Base-by-base conservation (phyloP, 1,284 basidiomycete genomes). In the Ceratobasidium sp. region DNA sequence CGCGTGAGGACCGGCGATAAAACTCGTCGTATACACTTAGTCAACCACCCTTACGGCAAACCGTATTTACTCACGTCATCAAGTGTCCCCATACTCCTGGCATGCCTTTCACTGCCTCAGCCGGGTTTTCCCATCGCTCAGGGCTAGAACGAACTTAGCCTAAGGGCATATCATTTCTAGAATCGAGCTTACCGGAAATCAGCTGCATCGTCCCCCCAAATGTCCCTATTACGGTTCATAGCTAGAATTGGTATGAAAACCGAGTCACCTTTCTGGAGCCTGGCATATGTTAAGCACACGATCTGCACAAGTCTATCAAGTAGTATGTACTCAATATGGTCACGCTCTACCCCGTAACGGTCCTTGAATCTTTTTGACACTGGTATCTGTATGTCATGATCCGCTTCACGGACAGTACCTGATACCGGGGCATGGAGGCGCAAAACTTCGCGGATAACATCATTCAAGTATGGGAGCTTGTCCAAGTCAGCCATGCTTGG, bases 131-230 rank as follows among this genome's bases (percentile, higher is more conserved):
- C 74, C 74, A 75, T 8, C 74, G 60, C 52, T 75, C 74, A 14
- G 74, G 74, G 1, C 73, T 74, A 28, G 12, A 8, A 14, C 26
- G 10, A 8, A 39, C 6, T 39, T 39, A 39, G 6, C 36, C 6
- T 39, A 39, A 39, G 36, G 8, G 14, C 8, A 39, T 6, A 64
- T 21, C 1, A 64, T 64, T 21, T 30, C n/a, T n/a, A n/a, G n/a
- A n/a, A n/a, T 39, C n/a, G n/a, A n/a, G 14, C 36, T 21, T 32
- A 74, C 73, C 60, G 57, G 45, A 75, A 74, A 12, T 75, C 62
- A 1, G 28, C n/a, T 8, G 74, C 73, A 30, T 75, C 48, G 21
- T 73, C 72, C 4, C 74, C 74, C 74, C 74, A 75, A 9, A 75
- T 57, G 2, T 64, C 69, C 39, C 64, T 70, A 23, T 32, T 41